Evolutionary conservation across 1,139 yeast genomes (phyloP).

Genomic region (Debaryomycetaceae sp.): DNA sequence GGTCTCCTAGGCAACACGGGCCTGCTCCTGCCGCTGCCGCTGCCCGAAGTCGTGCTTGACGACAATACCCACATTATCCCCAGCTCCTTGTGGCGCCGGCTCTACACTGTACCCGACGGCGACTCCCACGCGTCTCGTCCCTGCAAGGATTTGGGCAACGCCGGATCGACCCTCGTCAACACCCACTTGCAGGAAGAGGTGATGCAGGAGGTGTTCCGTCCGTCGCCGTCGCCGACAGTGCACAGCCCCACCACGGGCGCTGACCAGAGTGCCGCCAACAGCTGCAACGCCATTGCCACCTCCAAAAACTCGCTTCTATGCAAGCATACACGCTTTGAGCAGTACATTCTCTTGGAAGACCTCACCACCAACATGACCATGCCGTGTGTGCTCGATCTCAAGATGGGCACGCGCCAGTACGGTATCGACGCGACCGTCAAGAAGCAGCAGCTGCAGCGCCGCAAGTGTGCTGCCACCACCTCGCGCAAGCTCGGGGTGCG

Average conservation of each 20-base stretch:
- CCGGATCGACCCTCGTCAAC: constrained; percentile 26
- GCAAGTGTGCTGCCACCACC: constrained; percentile 75
- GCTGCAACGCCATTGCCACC: constrained; percentile 1
- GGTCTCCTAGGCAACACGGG: background rate
- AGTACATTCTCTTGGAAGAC: constrained; percentile 86
- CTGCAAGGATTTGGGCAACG: constrained; percentile 2
- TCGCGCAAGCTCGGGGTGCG: constrained; percentile 79
- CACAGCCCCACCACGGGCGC: too few relatives aligned
- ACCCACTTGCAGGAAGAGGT: constrained; percentile 30
- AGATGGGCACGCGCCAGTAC: constrained; percentile 97
- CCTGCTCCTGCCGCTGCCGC: background rate
- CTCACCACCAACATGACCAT: constrained; percentile 68
- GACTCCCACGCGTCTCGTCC: background rate
- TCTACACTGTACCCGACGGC: constrained; percentile 43
- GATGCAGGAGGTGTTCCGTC: constrained; percentile 26
- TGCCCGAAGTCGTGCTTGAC: constrained; percentile 63
- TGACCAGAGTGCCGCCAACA: background rate
- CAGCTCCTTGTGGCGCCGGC: constrained; percentile 56
- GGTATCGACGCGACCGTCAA: constrained; percentile 79
- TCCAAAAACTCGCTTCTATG: constrained; percentile 13
- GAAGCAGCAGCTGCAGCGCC: constrained; percentile 71
- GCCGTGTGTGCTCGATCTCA: constrained; percentile 90
- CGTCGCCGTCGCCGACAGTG: background rate
- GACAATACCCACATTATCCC: constrained; percentile 89
- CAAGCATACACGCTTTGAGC: constrained; percentile 50